Conservation (phyloP, 305 asterid species). For the Fraxinus ornus region DNA sequence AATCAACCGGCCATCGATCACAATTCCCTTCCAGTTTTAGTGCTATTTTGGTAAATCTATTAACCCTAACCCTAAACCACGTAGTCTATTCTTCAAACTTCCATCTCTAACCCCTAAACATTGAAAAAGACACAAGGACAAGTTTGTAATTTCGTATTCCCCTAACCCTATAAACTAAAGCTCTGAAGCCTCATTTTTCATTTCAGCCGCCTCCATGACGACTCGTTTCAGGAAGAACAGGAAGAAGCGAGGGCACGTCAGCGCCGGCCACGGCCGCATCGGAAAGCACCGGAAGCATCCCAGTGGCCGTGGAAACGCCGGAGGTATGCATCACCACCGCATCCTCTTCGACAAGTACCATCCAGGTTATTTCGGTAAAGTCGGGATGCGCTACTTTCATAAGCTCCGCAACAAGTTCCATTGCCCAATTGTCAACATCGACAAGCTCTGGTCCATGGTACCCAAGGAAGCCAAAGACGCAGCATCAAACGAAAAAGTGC, state of each 20-base stretch:
- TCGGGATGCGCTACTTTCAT: conserved; percentile 30
- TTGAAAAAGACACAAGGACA: neutral
- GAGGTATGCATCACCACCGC: conserved; percentile 32
- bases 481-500: conserved; percentile 19
- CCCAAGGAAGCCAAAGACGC: conserved; percentile 27
- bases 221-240: conserved; percentile 30
- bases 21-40: neutral
- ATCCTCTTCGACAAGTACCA: conserved; percentile 31
- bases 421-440: conserved; percentile 33
- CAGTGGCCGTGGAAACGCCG: conserved; percentile 28
- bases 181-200: neutral
- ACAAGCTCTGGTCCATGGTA: conserved; percentile 29
- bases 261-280: conserved; percentile 27
- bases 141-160: neutral
- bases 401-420: conserved; percentile 33
- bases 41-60: neutral
- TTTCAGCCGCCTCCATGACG: conserved; percentile 22
- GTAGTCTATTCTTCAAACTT: neutral
- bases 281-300: conserved; percentile 26
- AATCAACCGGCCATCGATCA: neutral
- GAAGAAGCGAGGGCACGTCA: conserved; percentile 36
- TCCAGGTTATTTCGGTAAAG: conserved; percentile 28
- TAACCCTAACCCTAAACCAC: neutral
- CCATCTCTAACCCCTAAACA: neutral
- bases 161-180: neutral